Percentiles rank a stretch among this genome's conserved stretches.
These are phyloP conservation scores for Porodaedalea pini DNA, from an alignment of 1,284 basidiomycete species.

Conservation along the genomic window DNA sequence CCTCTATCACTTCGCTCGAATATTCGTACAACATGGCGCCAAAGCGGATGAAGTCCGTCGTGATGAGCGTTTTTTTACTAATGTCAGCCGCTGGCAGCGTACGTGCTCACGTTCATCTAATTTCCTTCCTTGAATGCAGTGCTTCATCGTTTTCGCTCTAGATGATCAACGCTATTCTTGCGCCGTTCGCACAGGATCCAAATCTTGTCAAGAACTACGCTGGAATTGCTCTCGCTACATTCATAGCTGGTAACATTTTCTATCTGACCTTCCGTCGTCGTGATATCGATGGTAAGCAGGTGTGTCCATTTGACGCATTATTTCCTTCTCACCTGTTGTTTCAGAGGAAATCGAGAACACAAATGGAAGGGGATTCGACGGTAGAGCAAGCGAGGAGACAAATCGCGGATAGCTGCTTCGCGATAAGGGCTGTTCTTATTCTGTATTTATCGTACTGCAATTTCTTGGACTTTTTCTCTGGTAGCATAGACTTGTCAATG, in stretches of 20 bases:
- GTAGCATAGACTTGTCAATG: not conserved
- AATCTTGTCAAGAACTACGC: slow-evolving; percentile 32
- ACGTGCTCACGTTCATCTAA: not conserved
- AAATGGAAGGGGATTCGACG: not conserved
- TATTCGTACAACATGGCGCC: slow-evolving; percentile 65
- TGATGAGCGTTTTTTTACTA: slow-evolving; percentile 53
- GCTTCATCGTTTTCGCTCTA: not conserved
- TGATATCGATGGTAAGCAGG: slow-evolving; percentile 22
- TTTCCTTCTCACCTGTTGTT: not conserved
- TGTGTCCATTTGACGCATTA: not conserved
- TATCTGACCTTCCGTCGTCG: slow-evolving; percentile 32
- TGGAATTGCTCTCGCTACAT: slow-evolving; percentile 34
- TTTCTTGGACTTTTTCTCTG: not conserved
- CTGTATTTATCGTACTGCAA: not conserved
- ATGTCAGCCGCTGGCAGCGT: slow-evolving; percentile 41
- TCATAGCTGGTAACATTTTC: slow-evolving; percentile 35
- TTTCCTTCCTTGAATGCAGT: too few species aligned
- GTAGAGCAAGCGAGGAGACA: not conserved
- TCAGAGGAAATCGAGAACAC: not conserved
- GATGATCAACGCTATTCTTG: slow-evolving; percentile 14
- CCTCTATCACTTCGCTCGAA: slow-evolving; percentile 59
- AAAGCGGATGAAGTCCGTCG: slow-evolving; percentile 52
- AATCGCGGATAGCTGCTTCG: not conserved
- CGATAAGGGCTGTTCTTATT: not conserved
- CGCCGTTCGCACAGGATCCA: slow-evolving; percentile 35